Evolutionary conservation across 192 early-diverging fungal species (phyloP), one percentile per base, ranked within the genome.

Genomic region (Entrophospora sp.): DNA sequence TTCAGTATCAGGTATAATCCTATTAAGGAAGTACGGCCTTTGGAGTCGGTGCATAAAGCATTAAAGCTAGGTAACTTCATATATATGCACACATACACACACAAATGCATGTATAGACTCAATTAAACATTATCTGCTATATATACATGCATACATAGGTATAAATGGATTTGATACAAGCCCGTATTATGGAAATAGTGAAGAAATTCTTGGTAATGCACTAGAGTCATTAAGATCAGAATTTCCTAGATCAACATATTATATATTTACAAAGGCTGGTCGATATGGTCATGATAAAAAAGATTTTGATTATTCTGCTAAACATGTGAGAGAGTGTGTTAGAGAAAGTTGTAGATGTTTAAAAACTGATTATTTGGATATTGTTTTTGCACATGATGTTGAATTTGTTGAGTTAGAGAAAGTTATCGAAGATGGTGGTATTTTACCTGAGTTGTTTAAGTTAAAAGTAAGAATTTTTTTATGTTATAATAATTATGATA

Each of bases 321-420:
- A 76, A 22, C 78, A 77, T 14, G 77, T 79, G 6, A 51, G 61
- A 4, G 68, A 61, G n/a, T 82, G 81, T 51, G 81, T 87, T 1
- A 51, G 65, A 28, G 77, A 85, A 66, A 88, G 86, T 61, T 79
- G 85, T 75, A 64, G 52, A 10, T 64, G 84, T 32, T 69, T 88
- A 49, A 66, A 84, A 25, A 87, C 85, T 0, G 71, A 78, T 56
- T 91, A 91, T 57, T 66, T 91, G 18, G 87, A 91, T 57, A 72
- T 85, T 49, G 89, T 89, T 1, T 76, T 79, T 45, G 83, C 81
- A 35, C 89, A 91, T 58, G 89, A 91, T 66, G 87, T 91, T 9
- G 89, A 91, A 69, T 91, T 91, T 85, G 87, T 87, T 8, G 70
- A 71, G 1, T 62, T 81, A 22, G 68, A 77, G 2, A 61, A 80